These are phyloP conservation scores for Escallonia herrerae DNA, from an alignment of 129 eudicot species.

Conservation along the genomic window DNA sequence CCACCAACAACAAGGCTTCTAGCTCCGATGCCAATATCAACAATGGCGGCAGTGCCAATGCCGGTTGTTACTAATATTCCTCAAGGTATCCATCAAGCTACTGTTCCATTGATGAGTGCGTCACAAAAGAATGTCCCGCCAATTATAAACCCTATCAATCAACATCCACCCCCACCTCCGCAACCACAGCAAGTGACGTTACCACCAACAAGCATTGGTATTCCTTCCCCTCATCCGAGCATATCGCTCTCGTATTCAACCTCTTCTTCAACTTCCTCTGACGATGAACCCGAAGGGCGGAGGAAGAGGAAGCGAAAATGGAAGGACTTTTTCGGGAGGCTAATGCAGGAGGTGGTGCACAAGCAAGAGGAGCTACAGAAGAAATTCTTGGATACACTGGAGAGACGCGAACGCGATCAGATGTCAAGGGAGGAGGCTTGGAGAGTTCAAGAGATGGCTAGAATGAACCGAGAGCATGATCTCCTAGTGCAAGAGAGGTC, in stretches of 20 bases:
- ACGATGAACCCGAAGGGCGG: conserved; percentile 54
- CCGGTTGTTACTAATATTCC: neutral
- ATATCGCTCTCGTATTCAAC: conserved; percentile 29
- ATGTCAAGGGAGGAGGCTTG: conserved; percentile 70
- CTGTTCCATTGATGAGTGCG: conserved; percentile 13
- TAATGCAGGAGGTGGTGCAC: conserved; percentile 63
- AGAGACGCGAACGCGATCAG: conserved; percentile 68
- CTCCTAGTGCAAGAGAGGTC: conserved; percentile 73
- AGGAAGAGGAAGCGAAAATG: conserved; percentile 61
- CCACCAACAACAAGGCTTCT: conserved; percentile 4
- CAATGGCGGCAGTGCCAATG: neutral
- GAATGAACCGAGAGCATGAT: conserved; percentile 63
- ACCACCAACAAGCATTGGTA: neutral
- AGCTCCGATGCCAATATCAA: neutral
- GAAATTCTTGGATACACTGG: conserved; percentile 62
- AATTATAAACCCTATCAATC: neutral
- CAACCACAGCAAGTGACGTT: neutral
- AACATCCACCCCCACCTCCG: neutral
- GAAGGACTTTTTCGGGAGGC: conserved; percentile 64
- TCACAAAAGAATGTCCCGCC: neutral
- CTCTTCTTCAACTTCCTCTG: conserved; percentile 79
- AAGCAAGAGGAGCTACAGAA: conserved; percentile 81
- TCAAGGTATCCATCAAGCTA: neutral
- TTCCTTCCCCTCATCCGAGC: neutral
- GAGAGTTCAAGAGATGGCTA: conserved; percentile 68